Base-by-base conservation (phyloP, 1,139 yeast genomes). In the Yamadazyma triangularis region DNA sequence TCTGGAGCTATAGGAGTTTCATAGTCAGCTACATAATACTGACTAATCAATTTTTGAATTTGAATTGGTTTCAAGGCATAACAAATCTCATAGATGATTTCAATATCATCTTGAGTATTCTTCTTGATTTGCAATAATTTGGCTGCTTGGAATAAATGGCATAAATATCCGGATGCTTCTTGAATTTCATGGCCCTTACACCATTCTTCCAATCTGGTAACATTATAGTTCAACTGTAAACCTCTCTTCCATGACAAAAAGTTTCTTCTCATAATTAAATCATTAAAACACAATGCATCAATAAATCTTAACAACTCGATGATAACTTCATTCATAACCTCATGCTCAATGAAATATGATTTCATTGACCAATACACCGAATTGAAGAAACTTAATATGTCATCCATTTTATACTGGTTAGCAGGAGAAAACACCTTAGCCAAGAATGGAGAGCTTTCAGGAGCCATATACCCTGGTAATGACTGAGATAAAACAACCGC, bases 181-280 rank as follows among this genome's bases (percentile, higher is more conserved):
- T 86, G 83, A 45, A 93, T 77, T 37, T 85, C 94, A 57, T 91
- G 96, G 4, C 91, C 79, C 62, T 88, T 91, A 61, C 98, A 91
- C 98, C 98, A 93, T 64, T 93, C 99, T 58, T 89, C 97, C 48
- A 93, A 73, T 51, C 98, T 77, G 5, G 98, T 91, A 33, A 89
- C 93, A 57, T 93, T 93, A 64, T 93, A 93, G 56, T 89, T 91
- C 61, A 93, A 78, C 62, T 93, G 98, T 45, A 93, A 72, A 33
- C 98, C 98, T 53, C 98, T 81, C 68, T 91, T 91, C 98, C 98
- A 93, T 10, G 96, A 83, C 53, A 91, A 69, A 61, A 89, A 93
- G 60, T 83, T 84, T 57, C 96, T 78, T 65, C 96, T 80, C 95
- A 91, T 85, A 34, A 93, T 79, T 60, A 93, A 70, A 55, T 93